Conservation (phyloP, 345 rosid species). For the Salix dunnii region DNA sequence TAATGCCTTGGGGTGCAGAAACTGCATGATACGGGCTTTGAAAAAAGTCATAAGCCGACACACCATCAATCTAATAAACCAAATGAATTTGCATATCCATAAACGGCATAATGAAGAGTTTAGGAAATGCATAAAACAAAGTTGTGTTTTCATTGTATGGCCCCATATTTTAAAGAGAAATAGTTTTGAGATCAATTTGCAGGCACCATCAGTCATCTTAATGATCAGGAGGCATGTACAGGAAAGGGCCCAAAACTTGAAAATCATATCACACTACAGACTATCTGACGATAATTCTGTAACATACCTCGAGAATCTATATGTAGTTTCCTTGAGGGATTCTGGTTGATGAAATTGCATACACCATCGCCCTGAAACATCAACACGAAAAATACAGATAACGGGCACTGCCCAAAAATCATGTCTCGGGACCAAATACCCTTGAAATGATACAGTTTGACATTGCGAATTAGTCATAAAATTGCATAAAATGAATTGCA, state of each 20-base stretch:
- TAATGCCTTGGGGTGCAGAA: neutral
- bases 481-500: neutral
- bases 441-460: neutral
- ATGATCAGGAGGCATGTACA: neutral
- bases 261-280: neutral
- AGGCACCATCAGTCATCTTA: neutral
- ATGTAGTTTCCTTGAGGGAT: neutral
- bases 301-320: slow-evolving; percentile 10
- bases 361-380: slow-evolving; percentile 26
- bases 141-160: neutral
- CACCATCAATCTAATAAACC: slow-evolving; percentile 4
- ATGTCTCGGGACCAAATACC: neutral
- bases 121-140: neutral
- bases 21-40: neutral
- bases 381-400: neutral
- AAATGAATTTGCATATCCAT: neutral
- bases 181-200: neutral
- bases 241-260: neutral
- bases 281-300: neutral
- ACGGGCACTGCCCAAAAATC: neutral
- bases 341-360: slow-evolving; percentile 12
- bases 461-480: neutral
- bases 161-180: neutral
- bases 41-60: slow-evolving; percentile 5
- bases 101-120: neutral